These are phyloP conservation scores for Stagonosporopsis cucurbitacearum DNA, from an alignment of 2,329 filamentous ascomycete species.

Conservation along the genomic window DNA sequence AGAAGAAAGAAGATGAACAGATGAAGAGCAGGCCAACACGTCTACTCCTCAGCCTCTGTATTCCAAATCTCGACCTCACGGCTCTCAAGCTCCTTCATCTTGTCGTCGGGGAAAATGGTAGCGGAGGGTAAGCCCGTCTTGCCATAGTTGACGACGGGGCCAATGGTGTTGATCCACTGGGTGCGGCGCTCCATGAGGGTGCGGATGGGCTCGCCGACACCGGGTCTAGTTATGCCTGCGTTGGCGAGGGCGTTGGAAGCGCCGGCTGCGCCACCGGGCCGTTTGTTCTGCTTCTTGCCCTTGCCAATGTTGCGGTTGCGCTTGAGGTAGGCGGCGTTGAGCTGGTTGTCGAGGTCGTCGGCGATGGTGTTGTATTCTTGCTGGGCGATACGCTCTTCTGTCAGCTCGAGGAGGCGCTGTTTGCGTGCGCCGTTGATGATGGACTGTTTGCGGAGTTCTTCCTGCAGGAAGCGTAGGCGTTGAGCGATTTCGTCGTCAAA, in stretches of 20 bases:
- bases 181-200: constrained; percentile 89
- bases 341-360: constrained; percentile 93
- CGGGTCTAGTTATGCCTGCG: constrained; percentile 49
- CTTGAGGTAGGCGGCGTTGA: constrained; percentile 94
- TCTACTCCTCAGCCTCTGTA: constrained; percentile 73
- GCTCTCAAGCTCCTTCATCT: constrained; percentile 77
- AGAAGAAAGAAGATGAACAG: too few relatives aligned
- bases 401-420: constrained; percentile 81
- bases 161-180: constrained; percentile 90
- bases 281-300: constrained; percentile 84
- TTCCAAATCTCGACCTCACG: constrained; percentile 82
- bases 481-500: constrained; percentile 94
- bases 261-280: constrained; percentile 75
- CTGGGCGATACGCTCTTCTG: constrained; percentile 90
- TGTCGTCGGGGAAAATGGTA: constrained; percentile 74
- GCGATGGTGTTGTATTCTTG: constrained; percentile 97
- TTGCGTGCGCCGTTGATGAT: constrained; percentile 92
- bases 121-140: constrained; percentile 77
- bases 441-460: constrained; percentile 80
- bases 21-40: too few relatives aligned
- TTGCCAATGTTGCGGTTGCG: constrained; percentile 93
- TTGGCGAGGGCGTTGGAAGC: constrained; percentile 64
- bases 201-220: constrained; percentile 89
- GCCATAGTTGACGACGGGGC: constrained; percentile 87
- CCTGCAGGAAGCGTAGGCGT: constrained; percentile 83